These are phyloP conservation scores for Ganoderma resinaceum DNA, from an alignment of 1,284 basidiomycete species.

Conservation along the genomic window DNA sequence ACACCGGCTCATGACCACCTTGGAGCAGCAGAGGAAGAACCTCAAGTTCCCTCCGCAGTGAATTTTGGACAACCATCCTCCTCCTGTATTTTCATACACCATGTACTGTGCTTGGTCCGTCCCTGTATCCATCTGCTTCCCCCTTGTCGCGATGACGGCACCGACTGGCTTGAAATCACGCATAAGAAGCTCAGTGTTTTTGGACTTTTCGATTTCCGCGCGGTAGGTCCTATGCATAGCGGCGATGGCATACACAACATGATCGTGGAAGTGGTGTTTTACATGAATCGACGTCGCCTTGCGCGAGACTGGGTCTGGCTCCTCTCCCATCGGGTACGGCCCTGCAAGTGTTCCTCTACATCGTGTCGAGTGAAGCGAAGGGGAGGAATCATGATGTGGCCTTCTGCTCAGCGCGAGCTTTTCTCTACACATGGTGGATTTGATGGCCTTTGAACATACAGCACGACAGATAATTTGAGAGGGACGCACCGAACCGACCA, in stretches of 20 bases:
- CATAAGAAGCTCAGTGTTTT: slow-evolving; percentile 36
- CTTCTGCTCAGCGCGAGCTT: slow-evolving; percentile 67
- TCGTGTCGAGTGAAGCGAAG: background rate
- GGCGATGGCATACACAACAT: slow-evolving; percentile 38
- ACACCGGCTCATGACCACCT: slow-evolving; percentile 47
- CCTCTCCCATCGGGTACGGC: slow-evolving; percentile 26
- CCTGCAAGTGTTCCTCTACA: slow-evolving; percentile 18
- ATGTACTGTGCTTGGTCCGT: no score
- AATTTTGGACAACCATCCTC: slow-evolving; percentile 10
- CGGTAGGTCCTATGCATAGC: slow-evolving; percentile 39
- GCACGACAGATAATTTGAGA: background rate
- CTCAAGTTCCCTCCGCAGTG: slow-evolving; percentile 16
- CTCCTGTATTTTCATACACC: background rate
- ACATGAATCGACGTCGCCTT: slow-evolving; percentile 37
- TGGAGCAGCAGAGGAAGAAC: slow-evolving; percentile 64
- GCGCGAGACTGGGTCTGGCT: slow-evolving; percentile 24
- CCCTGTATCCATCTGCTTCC: slow-evolving; percentile 6
- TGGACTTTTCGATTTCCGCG: slow-evolving; percentile 40
- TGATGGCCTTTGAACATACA: slow-evolving; percentile 10
- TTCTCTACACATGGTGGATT: slow-evolving; percentile 51
- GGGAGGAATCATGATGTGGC: slow-evolving; percentile 48
- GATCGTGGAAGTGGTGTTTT: slow-evolving; percentile 32
- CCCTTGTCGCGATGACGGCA: background rate
- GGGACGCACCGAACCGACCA: slow-evolving; percentile 77
- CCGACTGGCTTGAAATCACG: background rate